Conservation (phyloP, 169 alveolate species). For the Cystoisospora suis region DNA sequence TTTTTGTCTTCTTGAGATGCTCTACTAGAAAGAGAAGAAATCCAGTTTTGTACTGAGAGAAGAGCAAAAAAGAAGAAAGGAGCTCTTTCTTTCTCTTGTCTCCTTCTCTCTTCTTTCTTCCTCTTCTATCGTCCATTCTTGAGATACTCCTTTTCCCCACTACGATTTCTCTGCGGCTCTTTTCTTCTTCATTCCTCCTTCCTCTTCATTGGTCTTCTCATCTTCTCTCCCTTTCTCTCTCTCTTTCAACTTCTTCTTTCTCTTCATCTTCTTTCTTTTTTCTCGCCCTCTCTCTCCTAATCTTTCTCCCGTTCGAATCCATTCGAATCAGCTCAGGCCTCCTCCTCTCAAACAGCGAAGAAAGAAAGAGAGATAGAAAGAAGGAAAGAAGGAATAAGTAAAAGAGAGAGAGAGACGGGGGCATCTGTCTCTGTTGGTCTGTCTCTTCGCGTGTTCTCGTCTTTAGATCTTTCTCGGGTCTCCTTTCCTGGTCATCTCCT, state of each 20-base stretch:
- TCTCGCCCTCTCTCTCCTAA: background rate
- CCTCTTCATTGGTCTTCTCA: background rate
- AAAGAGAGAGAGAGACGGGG: too few species aligned
- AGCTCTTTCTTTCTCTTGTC: background rate
- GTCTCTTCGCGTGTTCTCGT: background rate
- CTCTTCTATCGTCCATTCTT: background rate
- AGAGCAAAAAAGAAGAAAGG: background rate
- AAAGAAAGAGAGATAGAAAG: too few species aligned
- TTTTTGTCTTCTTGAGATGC: background rate
- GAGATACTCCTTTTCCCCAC: background rate
- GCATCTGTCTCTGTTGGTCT: too few species aligned
- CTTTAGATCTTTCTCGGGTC: background rate
- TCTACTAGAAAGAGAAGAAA: background rate
- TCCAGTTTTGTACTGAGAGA: too few species aligned
- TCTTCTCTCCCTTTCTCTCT: background rate
- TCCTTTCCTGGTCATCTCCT: background rate
- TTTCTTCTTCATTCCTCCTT: background rate
- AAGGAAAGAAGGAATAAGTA: too few species aligned
- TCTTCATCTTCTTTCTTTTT: background rate
- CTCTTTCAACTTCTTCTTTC: background rate
- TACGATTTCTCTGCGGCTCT: background rate
- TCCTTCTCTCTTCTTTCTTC: background rate
- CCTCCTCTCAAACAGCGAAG: too few species aligned
- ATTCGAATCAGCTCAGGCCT: too few species aligned
- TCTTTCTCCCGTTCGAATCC: background rate